Base-by-base conservation (phyloP, 768 basidiomycete genomes). In the Pisolithus tinctorius region DNA sequence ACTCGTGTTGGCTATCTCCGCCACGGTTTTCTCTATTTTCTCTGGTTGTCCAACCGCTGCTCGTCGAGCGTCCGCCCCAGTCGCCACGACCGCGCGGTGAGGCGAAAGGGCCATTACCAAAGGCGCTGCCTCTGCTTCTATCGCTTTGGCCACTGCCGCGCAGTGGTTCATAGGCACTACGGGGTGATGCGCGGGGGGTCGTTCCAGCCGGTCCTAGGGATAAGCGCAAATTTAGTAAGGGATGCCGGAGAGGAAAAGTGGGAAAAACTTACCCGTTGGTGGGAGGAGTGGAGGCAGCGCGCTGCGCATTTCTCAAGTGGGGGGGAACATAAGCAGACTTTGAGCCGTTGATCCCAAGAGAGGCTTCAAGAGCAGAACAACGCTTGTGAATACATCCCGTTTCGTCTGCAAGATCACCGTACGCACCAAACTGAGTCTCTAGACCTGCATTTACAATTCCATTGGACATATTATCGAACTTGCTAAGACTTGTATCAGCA, bases 241-340 rank as follows among this genome's bases (percentile, higher is more conserved):
- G 47, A 53, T 20, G 20, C 23, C 47, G 11, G 30, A 53, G 54
- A 56, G 50, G 55, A 62, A 37, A 34, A 14, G 13, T 34, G 13
- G 39, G 43, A 48, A 45, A 26, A n/a, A 57, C 76, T 50, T 66
- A 87, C 86, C 78, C 83, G 67, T 80, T 81, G 54, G 59, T 48
- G 45, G 66, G 60, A 58, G 77, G 66, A 54, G 75, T 71, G 60
- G 85, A 79, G 69, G 82, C 82, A 80, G 86, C 84, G 80, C 86
- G 86, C 84, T 88, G 88, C 81, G 77, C 69, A 71, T 76, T 80
- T 78, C 90, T 88, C 78, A 89, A 69, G 67, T 92, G 89, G 61
- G 90, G 90, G 60, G 90, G 90, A 64, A 93, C 87, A 76, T 93
- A 93, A 55, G 90, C 79, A 64, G 85, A 79, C 78, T 82, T 86